Base-by-base conservation (phyloP, 208 protist species). In the Acanthamoeba healyi region DNA sequence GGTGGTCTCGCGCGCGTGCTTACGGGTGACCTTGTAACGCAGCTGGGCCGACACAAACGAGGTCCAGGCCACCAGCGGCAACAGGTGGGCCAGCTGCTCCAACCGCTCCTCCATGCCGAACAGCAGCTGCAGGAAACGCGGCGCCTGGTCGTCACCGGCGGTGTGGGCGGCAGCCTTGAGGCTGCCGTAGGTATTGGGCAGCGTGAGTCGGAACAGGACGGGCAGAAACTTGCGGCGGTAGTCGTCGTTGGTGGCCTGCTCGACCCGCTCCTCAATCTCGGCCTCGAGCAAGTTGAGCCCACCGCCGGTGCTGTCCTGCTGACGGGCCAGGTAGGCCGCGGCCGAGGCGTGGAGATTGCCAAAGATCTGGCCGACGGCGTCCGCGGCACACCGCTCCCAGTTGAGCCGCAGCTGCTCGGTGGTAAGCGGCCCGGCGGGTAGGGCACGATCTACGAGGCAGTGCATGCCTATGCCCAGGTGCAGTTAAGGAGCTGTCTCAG, bases 31-130 rank as follows among this genome's bases (percentile, higher is more conserved):
- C 34, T 74, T 74, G 34, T 74, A 74, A 9, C 65, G 65, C 65
- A 74, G 65, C 22, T 19, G n/a, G 32, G 65, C n/a, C 34, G 65
- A 74, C 32, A 74, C 34, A 19, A 74, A 40, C n/a, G 32, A 38
- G 34, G 65, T 40, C 65, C 65, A 74, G 65, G n/a, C 34, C 65
- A 74, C 65, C 65, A 74, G 34, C n/a, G 65, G 65, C 65, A 74
- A 14, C 65, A 74, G 34, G 65, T 38, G 34, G 34, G 65, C 65
- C 32, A 74, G n/a, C n/a, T 74, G 32, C 65, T 74, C 34, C 65
- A 74, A 74, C 65, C 34, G 65, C n/a, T 4, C 65, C 34, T 74
- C 65, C 65, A 40, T 74, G n/a, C 34, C 65, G 34, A 74, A 74
- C 32, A 74, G n/a, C 65, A 74, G 34, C 32, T 32, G 34, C n/a